A percentile compares a stretch with the other conserved stretches of the same genome.
phyloP scores from a whole-genome alignment of 345 rosid genomes.

The Psidium guajava region DNA sequence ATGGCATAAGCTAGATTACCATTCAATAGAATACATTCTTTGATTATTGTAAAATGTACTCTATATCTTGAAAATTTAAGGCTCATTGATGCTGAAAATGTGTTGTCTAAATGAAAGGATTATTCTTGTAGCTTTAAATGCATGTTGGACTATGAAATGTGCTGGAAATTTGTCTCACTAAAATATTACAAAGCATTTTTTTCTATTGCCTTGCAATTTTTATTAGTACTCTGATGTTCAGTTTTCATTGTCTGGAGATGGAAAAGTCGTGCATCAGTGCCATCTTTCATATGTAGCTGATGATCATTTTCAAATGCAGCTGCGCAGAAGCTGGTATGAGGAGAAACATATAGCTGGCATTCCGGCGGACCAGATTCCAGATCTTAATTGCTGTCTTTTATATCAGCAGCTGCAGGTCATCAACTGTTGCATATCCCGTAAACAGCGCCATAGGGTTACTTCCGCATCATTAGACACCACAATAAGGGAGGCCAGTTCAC shows the following conservation, averaged over 20 bases:
- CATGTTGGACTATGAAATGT: neutral
- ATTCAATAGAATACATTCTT: neutral
- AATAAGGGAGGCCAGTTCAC: constrained; percentile 42
- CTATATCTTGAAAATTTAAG: neutral
- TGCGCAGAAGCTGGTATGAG: constrained; percentile 74
- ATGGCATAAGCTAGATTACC: neutral
- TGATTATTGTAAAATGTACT: neutral
- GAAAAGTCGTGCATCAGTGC: neutral
- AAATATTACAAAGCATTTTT: neutral
- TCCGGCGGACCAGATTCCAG: constrained; percentile 63
- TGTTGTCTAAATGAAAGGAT: neutral
- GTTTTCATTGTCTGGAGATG: neutral
- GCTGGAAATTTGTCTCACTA: neutral
- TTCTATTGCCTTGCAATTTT: neutral
- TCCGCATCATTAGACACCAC: constrained; percentile 60
- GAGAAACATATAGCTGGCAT: constrained; percentile 70
- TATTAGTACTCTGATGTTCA: neutral
- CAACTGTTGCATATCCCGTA: constrained; percentile 84
- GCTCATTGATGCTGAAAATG: neutral
- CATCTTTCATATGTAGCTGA: constrained; percentile 5
- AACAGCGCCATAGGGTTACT: constrained; percentile 42
- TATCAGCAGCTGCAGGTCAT: constrained; percentile 87
- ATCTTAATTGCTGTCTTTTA: constrained; percentile 72
- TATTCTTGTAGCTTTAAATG: neutral
- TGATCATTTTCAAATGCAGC: constrained; percentile 24